phyloP scores from a whole-genome alignment of 345 rosid species.

The Streptanthus diversifolius region DNA sequence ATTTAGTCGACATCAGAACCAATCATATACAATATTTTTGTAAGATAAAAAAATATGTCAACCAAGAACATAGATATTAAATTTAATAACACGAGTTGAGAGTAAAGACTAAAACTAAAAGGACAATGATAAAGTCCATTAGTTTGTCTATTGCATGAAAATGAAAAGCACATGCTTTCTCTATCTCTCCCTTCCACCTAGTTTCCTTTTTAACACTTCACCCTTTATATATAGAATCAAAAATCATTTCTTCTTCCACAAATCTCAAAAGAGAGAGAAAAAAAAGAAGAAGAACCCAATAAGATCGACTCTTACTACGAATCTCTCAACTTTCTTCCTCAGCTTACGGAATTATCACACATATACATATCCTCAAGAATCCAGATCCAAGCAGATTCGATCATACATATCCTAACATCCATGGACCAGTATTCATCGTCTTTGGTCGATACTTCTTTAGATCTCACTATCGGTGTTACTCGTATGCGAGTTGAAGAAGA shows the following conservation, averaged over 20 bases:
- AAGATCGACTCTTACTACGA: constrained; percentile 18
- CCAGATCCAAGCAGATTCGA: constrained; percentile 11
- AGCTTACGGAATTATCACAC: background rate
- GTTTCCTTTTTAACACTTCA: constrained; percentile 33
- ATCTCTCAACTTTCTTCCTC: constrained; percentile 24
- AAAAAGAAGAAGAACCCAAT: constrained; percentile 22
- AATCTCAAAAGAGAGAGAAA: background rate
- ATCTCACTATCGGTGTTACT: constrained; percentile 47
- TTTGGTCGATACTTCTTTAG: constrained; percentile 51
- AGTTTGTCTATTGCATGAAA: constrained; percentile 36
- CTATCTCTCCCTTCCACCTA: constrained; percentile 36
- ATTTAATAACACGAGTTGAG: background rate
- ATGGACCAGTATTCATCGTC: constrained; percentile 48
- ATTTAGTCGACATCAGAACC: background rate
- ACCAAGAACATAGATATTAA: background rate
- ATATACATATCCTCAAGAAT: constrained; percentile 16
- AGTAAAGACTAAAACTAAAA: constrained; percentile 5
- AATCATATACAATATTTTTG: background rate
- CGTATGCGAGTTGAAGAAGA: constrained; percentile 40
- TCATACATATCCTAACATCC: constrained; percentile 12
- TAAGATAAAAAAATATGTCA: constrained; percentile 5
- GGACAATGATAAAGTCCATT: constrained; percentile 15
- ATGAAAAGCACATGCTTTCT: constrained; percentile 30
- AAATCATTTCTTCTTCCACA: constrained; percentile 18
- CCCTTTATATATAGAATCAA: constrained; percentile 27